These are phyloP conservation scores for Hibiscus tridactylites DNA, from an alignment of 345 rosid species.

Conservation along the genomic window DNA sequence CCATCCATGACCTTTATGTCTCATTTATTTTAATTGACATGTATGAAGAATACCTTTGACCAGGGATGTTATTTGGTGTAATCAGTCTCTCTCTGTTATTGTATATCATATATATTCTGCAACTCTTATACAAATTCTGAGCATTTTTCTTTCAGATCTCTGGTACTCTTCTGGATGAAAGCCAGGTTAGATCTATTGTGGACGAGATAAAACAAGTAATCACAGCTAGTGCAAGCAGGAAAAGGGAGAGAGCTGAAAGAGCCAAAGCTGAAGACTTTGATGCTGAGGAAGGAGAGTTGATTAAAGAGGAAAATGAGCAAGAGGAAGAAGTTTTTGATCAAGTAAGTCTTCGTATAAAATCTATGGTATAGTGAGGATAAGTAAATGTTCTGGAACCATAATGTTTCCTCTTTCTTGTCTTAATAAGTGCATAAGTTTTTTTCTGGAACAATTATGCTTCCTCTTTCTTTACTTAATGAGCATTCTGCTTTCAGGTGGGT, in stretches of 20 bases:
- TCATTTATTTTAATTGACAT: neutral
- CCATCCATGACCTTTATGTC: neutral
- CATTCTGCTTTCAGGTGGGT: slow-evolving; percentile 60
- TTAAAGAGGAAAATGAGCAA: slow-evolving; percentile 97
- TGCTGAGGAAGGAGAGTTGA: slow-evolving; percentile 95
- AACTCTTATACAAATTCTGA: slow-evolving; percentile 2
- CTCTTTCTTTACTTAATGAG: neutral
- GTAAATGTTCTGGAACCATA: neutral
- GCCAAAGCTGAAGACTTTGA: slow-evolving; percentile 96
- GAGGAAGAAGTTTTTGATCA: slow-evolving; percentile 99
- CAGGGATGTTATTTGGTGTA: neutral
- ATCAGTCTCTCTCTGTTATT: neutral
- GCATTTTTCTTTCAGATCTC: slow-evolving; percentile 53
- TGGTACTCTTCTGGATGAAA: slow-evolving; percentile 70
- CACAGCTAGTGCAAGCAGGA: slow-evolving; percentile 95
- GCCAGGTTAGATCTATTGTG: slow-evolving; percentile 82
- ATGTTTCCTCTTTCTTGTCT: slow-evolving; percentile 3
- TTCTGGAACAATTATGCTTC: neutral
- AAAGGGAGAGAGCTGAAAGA: slow-evolving; percentile 88
- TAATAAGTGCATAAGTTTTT: neutral
- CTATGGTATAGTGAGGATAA: neutral
- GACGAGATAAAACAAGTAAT: slow-evolving; percentile 90
- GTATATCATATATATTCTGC: neutral
- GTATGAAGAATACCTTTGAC: neutral
- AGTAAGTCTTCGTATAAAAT: slow-evolving; percentile 38